These are phyloP conservation scores for Allium sativum DNA, from an alignment of 106 monocot genomes.

Conservation along the genomic window DNA sequence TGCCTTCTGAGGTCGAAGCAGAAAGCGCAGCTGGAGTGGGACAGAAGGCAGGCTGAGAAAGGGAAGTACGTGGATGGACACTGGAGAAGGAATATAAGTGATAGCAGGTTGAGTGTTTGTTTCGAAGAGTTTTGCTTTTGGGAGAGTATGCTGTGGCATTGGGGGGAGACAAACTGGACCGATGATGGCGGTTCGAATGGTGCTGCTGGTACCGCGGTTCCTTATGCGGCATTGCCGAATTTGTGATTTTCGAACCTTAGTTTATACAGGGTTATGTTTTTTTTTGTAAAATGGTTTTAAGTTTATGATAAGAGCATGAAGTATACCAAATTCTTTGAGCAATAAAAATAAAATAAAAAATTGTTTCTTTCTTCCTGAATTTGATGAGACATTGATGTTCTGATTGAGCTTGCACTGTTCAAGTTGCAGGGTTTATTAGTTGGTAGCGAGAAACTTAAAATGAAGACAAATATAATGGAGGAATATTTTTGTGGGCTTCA, in stretches of 20 bases:
- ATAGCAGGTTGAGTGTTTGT: slow-evolving; percentile 29
- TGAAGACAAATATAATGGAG: too few species aligned
- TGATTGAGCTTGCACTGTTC: too few species aligned
- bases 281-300: too few species aligned
- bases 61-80: slow-evolving; percentile 40
- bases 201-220: background rate
- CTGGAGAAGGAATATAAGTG: slow-evolving; percentile 37
- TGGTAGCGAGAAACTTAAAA: too few species aligned
- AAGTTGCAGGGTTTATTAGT: too few species aligned
- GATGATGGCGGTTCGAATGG: background rate
- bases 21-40: slow-evolving; percentile 59
- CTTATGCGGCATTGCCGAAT: slow-evolving; percentile 3
- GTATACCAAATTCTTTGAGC: too few species aligned
- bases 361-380: too few species aligned
- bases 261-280: too few species aligned
- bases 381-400: too few species aligned
- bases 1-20: slow-evolving; percentile 48
- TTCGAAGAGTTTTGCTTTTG: slow-evolving; percentile 44
- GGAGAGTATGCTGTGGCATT: slow-evolving; percentile 62
- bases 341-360: too few species aligned
- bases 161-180: slow-evolving; percentile 22
- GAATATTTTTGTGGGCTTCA: too few species aligned
- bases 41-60: slow-evolving; percentile 50
- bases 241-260: background rate
- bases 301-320: too few species aligned